A percentile compares a stretch with the other conserved stretches of the same genome.
phyloP scores from a whole-genome alignment of 2,329 filamentous ascomycete species.

The Trichoderma sp. region DNA sequence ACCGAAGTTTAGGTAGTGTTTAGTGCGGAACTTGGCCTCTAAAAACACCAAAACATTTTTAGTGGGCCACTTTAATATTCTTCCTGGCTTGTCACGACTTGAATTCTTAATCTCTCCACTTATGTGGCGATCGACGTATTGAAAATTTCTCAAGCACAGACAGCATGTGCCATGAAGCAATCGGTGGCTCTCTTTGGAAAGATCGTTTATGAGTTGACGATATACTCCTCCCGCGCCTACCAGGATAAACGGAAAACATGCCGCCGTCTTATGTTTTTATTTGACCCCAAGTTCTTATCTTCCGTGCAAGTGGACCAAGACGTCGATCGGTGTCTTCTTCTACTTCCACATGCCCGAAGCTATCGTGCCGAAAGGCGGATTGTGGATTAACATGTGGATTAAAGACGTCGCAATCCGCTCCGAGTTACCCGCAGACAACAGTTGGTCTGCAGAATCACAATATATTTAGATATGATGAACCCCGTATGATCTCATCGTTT shows the following conservation, averaged over 20 bases:
- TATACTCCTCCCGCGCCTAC: not conserved
- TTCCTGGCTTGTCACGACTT: not conserved
- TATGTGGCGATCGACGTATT: not conserved
- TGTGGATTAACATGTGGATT: not conserved
- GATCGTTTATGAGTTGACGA: not conserved
- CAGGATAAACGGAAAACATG: not conserved
- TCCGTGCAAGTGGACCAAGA: not conserved
- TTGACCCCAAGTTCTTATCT: not conserved
- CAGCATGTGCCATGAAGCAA: not conserved
- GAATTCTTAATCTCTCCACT: not conserved
- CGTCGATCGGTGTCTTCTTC: slow-evolving; percentile 1
- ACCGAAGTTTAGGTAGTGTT: not conserved
- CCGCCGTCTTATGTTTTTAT: not conserved
- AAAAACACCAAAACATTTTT: not conserved
- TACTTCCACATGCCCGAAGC: not conserved
- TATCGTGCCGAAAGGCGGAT: not conserved
- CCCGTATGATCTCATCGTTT: not conserved
- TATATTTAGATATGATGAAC: not conserved
- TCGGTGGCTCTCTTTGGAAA: not conserved
- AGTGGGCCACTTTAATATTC: not conserved
- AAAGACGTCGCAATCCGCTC: not conserved
- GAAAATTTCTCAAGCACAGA: not conserved
- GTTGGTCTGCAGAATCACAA: not conserved
- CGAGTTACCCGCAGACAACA: not conserved
- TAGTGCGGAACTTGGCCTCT: not conserved